phyloP scores from a whole-genome alignment of 2,329 filamentous ascomycete genomes.

The Venturia oleaginea region DNA sequence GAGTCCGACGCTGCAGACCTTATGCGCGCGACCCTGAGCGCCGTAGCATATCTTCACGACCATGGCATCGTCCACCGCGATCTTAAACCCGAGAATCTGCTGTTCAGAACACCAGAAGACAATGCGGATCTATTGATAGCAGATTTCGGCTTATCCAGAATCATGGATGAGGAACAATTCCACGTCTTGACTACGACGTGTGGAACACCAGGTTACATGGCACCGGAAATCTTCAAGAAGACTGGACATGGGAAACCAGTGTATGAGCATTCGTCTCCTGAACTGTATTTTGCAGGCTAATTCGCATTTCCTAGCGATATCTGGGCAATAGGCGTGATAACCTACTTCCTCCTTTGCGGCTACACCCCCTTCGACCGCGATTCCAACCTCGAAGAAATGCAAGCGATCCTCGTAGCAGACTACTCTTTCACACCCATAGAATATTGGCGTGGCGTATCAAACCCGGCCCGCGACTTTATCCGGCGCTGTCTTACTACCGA shows the following conservation, averaged over 20 bases:
- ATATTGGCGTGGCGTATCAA: slow-evolving; percentile 92
- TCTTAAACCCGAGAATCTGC: slow-evolving; percentile 91
- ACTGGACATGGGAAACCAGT: slow-evolving; percentile 96
- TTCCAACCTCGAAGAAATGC: slow-evolving; percentile 97
- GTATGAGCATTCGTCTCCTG: slow-evolving; percentile 31
- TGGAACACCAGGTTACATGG: slow-evolving; percentile 97
- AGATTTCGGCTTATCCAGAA: slow-evolving; percentile 88
- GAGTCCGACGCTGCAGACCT: slow-evolving; percentile 94
- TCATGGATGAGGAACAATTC: slow-evolving; percentile 99
- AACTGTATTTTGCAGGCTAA: slow-evolving; percentile 7
- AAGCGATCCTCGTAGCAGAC: slow-evolving; percentile 92
- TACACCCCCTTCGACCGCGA: slow-evolving; percentile 98
- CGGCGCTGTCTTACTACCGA: slow-evolving; percentile 85
- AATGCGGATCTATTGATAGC: slow-evolving; percentile 95
- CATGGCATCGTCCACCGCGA: slow-evolving; percentile 98
- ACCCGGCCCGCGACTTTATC: slow-evolving; percentile 81
- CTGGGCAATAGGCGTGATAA: slow-evolving; percentile 97
- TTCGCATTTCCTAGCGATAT: slow-evolving; percentile 53
- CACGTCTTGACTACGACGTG: slow-evolving; percentile 96
- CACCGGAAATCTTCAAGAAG: slow-evolving; percentile 98
- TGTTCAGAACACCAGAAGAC: slow-evolving; percentile 95
- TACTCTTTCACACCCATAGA: slow-evolving; percentile 91
- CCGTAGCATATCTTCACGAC: slow-evolving; percentile 97
- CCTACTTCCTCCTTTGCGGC: slow-evolving; percentile 94
- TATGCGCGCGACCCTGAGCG: slow-evolving; percentile 87